Base-by-base conservation (phyloP, 139 green algal genomes). In the Trebouxia sp. region DNA sequence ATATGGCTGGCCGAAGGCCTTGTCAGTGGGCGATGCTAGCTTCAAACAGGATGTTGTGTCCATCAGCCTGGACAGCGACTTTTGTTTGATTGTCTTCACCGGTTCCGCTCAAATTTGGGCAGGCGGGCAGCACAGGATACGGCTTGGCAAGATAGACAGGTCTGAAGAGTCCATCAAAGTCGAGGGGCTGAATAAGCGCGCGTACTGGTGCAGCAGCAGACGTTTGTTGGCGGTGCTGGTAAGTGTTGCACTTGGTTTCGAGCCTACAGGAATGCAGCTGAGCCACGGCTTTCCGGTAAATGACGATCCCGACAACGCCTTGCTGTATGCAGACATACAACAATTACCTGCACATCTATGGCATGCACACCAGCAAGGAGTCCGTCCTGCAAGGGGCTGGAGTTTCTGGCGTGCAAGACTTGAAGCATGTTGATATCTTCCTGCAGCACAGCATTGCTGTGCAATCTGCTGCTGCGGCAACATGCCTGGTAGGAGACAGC, bases 321-420 rank as follows among this genome's bases (percentile, higher is more conserved):
- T 14, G 47, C 15, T 72, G 35, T 32, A 12, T 53, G 85, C 89
- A 95, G 92, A 95, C 92, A 17, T 84, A 78, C 35, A 74, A 81
- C 58, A 88, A 85, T 24, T 85, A 88, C 55, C 82, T 96, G 62
- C 87, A 91, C 75, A 81, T 93, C 7, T 96, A 94, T 75, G 82
- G 80, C 50, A 78, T 93, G 42, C 87, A 92, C 78, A 48, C 56
- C 8, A 83, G 79, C 65, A 92, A 91, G 72, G 87, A 94, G 51
- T 75, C 84, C 5, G 69, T 87, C 11, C 50, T 90, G 26, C 80
- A 80, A 37, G 42, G 48, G 7, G 76, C 48, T 15, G 66, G 62
- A 11, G 69, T 39, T 5, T 22, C 39, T 9, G 39, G n/a, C n/a
- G 28, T 38, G 35, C 50, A 65, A 47, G 84, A 83, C 30, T 37